Base-by-base conservation (phyloP, 441 rosid genomes). In the Metrosideros polymorpha region DNA sequence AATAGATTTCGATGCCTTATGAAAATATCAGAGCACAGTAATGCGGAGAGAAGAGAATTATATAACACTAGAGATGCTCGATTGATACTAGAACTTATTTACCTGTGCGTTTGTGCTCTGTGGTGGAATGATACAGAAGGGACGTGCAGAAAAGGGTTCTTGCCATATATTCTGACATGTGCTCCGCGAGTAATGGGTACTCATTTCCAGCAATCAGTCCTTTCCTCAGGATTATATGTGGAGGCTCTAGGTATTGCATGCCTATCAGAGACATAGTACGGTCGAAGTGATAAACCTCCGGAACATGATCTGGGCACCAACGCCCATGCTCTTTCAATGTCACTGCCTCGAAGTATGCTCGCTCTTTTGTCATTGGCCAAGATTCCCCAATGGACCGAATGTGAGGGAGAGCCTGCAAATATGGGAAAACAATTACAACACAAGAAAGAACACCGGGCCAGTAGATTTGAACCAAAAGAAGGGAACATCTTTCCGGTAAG, bases 341-440 rank as follows among this genome's bases (percentile, higher is more conserved):
- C 25, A 87, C 7, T 6, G 93, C 93, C 90, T 97, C 99, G 83
- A 96, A 97, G 87, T 94, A 95, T 32, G 98, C 95, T 86, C 99
- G 90, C 89, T 96, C 98, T 91, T 95, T 96, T 2, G 96, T 94
- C 98, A 97, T 92, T 27, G 99, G 96, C 99, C 98, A 97, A 1
- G 99, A 93, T 84, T 96, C 99, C 82, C 99, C 99, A 12, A 97
- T 95, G 85, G 90, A 89, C 1, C 99, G 96, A 39, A 97, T 12
- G 88, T 95, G 96, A n/a, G 99, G 98, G 92, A 94, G 92, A 18
- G 98, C 99, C 99, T 97, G 89, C 59, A 83, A 53, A 35, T n/a
- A 29, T 52, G 84, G 54, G 66, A 63, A 56, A 25, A 22, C 17
- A 8, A 88, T 85, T 7, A 79, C 82, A 24, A 42, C 61, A 79